Conservation (phyloP, 495 filamentous ascomycete species). For the Xylaria venustula region DNA sequence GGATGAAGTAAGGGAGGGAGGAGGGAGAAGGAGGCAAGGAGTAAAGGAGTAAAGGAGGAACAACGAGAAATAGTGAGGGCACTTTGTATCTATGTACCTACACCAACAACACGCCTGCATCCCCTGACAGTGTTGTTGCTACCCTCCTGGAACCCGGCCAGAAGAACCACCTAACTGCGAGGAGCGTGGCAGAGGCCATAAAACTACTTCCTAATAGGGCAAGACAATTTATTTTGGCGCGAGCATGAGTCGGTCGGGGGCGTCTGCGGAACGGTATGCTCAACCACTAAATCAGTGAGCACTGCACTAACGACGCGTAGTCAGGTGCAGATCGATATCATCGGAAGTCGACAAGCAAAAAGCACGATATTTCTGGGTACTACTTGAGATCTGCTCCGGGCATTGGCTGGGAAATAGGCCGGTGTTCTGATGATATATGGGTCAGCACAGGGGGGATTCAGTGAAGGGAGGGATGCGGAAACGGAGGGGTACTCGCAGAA, state of each 20-base stretch:
- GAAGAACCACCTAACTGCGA: too few relatives aligned
- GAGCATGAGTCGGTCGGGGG: not conserved
- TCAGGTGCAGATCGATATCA: constrained; percentile 1
- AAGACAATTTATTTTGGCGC: not conserved
- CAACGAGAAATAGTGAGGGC: not conserved
- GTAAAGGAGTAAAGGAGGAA: not conserved
- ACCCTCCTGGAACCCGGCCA: too few relatives aligned
- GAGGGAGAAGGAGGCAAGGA: not conserved
- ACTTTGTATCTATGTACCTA: not conserved
- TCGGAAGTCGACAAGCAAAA: not conserved
- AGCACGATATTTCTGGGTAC: not conserved
- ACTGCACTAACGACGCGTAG: not conserved
- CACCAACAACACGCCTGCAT: too few relatives aligned
- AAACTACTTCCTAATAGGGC: not conserved
- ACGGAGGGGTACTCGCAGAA: too few relatives aligned
- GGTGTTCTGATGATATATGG: too few relatives aligned
- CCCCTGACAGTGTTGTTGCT: too few relatives aligned
- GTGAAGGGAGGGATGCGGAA: too few relatives aligned
- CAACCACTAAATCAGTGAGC: too few relatives aligned
- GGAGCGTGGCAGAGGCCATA: too few relatives aligned
- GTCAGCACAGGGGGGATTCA: too few relatives aligned
- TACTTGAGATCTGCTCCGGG: not conserved
- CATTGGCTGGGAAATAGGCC: not conserved
- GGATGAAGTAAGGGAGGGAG: not conserved
- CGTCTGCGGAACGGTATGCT: not conserved